These are phyloP conservation scores for Umbelopsis vinacea DNA, from an alignment of 192 early-diverging fungal species.

Conservation along the genomic window DNA sequence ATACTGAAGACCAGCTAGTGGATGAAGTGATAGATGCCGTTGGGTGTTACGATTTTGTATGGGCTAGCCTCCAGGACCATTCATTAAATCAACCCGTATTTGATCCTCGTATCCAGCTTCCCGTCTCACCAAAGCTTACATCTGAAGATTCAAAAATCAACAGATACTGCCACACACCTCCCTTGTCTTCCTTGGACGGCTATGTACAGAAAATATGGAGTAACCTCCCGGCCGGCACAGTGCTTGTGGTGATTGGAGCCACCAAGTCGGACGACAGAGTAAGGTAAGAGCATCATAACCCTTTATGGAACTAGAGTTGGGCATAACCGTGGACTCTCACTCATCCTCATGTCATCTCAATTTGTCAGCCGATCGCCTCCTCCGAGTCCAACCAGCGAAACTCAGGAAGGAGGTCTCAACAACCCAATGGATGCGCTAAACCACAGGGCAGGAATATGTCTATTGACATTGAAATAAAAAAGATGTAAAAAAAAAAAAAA, in stretches of 20 bases:
- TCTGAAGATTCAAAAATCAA: background rate
- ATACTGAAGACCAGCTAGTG: background rate
- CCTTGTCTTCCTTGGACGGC: background rate
- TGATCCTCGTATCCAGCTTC: background rate
- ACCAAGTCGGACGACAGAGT: background rate
- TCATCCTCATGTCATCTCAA: background rate
- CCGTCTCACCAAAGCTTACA: background rate
- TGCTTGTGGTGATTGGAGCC: slow-evolving; percentile 3
- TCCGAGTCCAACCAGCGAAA: background rate
- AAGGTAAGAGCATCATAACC: background rate
- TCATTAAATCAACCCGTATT: no score
- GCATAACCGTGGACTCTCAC: no score
- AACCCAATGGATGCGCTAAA: background rate
- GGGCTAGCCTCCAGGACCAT: background rate
- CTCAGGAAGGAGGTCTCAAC: background rate
- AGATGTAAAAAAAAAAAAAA: background rate
- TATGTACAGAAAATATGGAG: background rate
- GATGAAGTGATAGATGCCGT: background rate
- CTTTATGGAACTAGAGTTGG: background rate
- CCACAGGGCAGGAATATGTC: background rate
- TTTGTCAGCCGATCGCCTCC: background rate
- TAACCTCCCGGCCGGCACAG: background rate
- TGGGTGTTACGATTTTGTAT: background rate
- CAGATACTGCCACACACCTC: no score
- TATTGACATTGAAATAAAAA: slow-evolving; percentile 13